phyloP scores from a whole-genome alignment of 2,329 filamentous ascomycete species.

The Aureobasidium pullulans region DNA sequence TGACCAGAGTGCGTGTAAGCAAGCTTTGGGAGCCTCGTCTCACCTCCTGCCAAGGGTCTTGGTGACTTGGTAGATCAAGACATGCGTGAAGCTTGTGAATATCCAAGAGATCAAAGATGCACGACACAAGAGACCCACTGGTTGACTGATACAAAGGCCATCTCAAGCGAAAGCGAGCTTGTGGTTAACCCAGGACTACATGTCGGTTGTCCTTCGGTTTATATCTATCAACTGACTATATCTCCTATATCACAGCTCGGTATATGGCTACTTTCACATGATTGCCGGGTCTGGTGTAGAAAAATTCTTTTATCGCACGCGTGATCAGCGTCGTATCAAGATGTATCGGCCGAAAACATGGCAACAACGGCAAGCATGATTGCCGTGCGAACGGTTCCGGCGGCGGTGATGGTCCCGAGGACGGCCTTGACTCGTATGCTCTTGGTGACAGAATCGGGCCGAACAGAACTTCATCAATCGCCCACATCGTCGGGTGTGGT shows the following conservation, averaged over 20 bases:
- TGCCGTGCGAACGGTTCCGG: background rate
- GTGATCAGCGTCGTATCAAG: background rate
- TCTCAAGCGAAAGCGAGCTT: no score
- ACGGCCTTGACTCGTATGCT: background rate
- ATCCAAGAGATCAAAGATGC: background rate
- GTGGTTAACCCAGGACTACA: no score
- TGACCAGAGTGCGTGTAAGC: background rate
- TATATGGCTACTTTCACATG: background rate
- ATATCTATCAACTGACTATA: no score
- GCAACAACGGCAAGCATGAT: background rate
- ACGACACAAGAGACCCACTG: background rate
- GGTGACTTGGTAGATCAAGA: background rate
- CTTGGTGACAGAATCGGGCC: slow-evolving; percentile 1
- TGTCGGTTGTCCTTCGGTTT: no score
- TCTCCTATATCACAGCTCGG: no score
- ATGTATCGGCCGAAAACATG: background rate
- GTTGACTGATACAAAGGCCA: background rate
- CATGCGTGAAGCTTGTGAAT: background rate
- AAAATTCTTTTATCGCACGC: background rate
- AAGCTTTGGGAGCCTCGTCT: background rate
- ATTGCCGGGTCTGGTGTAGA: background rate
- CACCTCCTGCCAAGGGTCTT: background rate
- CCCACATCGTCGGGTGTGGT: background rate
- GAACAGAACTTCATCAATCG: background rate
- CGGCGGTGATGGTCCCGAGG: background rate